Evolutionary conservation across 495 filamentous ascomycete species (phyloP), one percentile per base, ranked within the genome.

Genomic region (Aspergillus heteromorphus): DNA sequence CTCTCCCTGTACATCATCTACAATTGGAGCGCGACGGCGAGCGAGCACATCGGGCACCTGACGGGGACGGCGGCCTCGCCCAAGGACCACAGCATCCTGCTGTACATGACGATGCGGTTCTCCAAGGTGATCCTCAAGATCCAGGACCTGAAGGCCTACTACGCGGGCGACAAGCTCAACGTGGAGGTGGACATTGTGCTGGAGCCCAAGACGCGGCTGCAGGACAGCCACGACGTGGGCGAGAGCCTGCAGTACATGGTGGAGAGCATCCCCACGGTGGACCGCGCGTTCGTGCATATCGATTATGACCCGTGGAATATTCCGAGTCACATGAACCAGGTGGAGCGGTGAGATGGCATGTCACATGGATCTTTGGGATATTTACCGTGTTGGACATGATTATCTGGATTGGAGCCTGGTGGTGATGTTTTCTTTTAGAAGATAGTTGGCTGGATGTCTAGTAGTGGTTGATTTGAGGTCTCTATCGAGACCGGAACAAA

Each of bases 31-130:
- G 69, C 72, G 19, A 93, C 90, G 0, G 87, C 86, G 0, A 67
- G 74, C 17, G 83, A 86, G 19, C 91, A 97, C 57, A 95, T 97
- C 65, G 78, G 81, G 49, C 87, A 93, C 48, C 78, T 97, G 14
- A 87, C 87, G 0, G 92, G 92, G 2, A 88, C 86, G 29, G 87
- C 90, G 0, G 89, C 90, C 21, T 83, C 84, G 0, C 82, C 88
- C 0, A 86, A 87, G 49, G 87, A 96, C 59, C 80, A 90, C 31
- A 96, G 92, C 62, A 81, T 96, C 17, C 72, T 97, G 7, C 76
- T 97, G 0, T 97, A 97, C 71, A 78, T 95, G 54, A 92, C 90
- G 1, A 96, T 97, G 91, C 83, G 92, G 1, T 97, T 97, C 63
- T 92, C 91, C 18, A 89, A 87, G 48, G 86, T 87, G 4, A 92